Evolutionary conservation across 192 early-diverging fungal genomes (phyloP).

Genomic region (Coemansia guatemalensis): DNA sequence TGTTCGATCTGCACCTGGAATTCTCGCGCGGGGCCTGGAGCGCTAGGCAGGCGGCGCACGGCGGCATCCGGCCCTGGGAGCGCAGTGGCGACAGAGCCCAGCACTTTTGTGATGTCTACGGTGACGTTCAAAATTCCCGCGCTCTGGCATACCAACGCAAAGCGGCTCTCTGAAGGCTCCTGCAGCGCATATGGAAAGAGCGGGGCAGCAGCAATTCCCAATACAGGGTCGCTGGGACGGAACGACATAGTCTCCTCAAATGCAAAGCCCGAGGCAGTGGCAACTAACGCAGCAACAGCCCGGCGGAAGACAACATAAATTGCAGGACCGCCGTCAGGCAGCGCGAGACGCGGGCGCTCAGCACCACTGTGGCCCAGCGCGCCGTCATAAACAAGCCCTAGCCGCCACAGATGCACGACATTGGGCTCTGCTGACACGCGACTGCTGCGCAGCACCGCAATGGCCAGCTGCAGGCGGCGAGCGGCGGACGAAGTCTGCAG

Average conservation of each 20-base stretch:
- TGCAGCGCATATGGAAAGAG: slow-evolving; percentile 12
- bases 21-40: slow-evolving; percentile 8
- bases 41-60: background rate
- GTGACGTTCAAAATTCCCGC: slow-evolving; percentile 42
- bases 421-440: slow-evolving; percentile 22
- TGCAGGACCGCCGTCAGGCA: slow-evolving; percentile 28
- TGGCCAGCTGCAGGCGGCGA: slow-evolving; percentile 8
- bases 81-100: background rate
- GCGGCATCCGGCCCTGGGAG: background rate
- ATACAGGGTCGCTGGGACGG: slow-evolving; percentile 20
- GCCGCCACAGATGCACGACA: slow-evolving; percentile 23
- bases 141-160: slow-evolving; percentile 26
- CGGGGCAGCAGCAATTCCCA: slow-evolving; percentile 12
- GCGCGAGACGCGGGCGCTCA: slow-evolving; percentile 18
- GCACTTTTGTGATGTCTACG: slow-evolving; percentile 11
- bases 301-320: slow-evolving; percentile 24
- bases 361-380: slow-evolving; percentile 6
- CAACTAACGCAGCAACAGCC: slow-evolving; percentile 11
- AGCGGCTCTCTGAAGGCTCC: slow-evolving; percentile 10
- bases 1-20: slow-evolving; percentile 47
- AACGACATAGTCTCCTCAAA: slow-evolving; percentile 39
- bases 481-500: background rate
- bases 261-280: slow-evolving; percentile 4
- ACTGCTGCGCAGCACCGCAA: slow-evolving; percentile 17
- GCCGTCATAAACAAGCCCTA: slow-evolving; percentile 5